These are phyloP conservation scores for Rhizopogon hawkerae DNA, from an alignment of 1,284 basidiomycete genomes.

Conservation along the genomic window DNA sequence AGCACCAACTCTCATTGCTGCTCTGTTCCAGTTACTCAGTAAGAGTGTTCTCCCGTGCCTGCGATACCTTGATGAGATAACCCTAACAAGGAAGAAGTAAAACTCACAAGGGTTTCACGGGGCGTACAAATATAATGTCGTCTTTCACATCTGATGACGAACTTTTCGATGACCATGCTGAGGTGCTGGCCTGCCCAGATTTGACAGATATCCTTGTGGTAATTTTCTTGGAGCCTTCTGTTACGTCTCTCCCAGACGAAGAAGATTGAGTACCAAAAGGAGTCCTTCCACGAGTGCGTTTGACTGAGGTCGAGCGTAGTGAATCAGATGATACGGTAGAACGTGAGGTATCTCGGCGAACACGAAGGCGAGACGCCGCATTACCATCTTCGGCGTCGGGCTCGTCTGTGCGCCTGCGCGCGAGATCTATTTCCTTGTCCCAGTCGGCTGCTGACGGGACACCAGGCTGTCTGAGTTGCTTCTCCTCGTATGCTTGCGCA, in stretches of 20 bases:
- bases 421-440: conserved; percentile 23
- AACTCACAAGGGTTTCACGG: conserved; percentile 17
- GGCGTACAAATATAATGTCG: not conserved
- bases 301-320: not conserved
- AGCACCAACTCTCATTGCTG: conserved; percentile 30
- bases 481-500: conserved; percentile 38
- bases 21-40: conserved; percentile 34
- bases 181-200: not conserved
- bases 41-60: conserved; percentile 24
- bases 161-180: not conserved
- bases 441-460: conserved; percentile 14
- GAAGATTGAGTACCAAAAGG: not conserved
- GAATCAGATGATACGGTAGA: conserved; percentile 6
- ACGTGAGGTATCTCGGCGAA: conserved; percentile 8
- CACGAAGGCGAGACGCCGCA: conserved; percentile 15
- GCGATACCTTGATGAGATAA: conserved; percentile 4
- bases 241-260: conserved; percentile 3
- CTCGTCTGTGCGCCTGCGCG: conserved; percentile 18
- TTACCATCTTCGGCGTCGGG: conserved; percentile 21
- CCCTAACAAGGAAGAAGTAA: not conserved
- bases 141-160: not conserved
- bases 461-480: conserved; percentile 19
- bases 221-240: not conserved
- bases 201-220: not conserved
- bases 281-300: not conserved